Evolutionary conservation across 2,329 filamentous ascomycete genomes (phyloP), one percentile per base, ranked within the genome.

Genomic region (Colletotrichum spinosum): DNA sequence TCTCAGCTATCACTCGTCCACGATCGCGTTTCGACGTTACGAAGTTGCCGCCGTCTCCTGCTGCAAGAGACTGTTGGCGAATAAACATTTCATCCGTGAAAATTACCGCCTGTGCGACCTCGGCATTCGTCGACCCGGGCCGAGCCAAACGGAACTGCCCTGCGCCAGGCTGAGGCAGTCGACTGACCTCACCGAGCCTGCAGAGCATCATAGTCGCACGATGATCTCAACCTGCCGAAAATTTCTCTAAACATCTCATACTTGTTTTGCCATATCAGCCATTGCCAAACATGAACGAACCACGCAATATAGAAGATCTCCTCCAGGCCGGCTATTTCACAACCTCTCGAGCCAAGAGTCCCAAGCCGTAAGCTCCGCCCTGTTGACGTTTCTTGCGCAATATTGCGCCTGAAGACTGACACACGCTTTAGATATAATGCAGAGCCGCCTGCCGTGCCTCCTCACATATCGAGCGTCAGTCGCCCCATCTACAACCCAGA

Each of bases 291-390:
- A 84, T 84, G 82, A 78, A 76, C 60, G 79, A 81, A 61, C 74
- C 74, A 60, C 70, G 79, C 57, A 78, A 83, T 68, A 79, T 85
- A 44, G 76, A 84, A 48, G 77, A 78, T 67, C 74, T 84, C 67
- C 77, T 86, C 42, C 74, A 80, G 69, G 83, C 81, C 69, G 84
- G 84, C 58, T 83, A 81, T 62, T 86, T 83, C 72, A 82, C 77
- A 68, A 84, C 82, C 38, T 79, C 82, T 8, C 79, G 83, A 68
- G 77, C 79, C 42, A 77, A 73, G 67, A 77, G 73, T 58, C 75
- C 77, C 44, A 71, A 71, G 53, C 71, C 71, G 77, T 80, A 74
- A 71, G 76, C 69, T 35, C 44, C 33, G 9, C 49, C 39, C 37
- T 35, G 11, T 12, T 7, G 34, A 12, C 35, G 15, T 44, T 52